A percentile compares a stretch with the other conserved stretches of the same genome.
phyloP scores from a whole-genome alignment of 257 asterid species.

The Paraleonurus japonicus region DNA sequence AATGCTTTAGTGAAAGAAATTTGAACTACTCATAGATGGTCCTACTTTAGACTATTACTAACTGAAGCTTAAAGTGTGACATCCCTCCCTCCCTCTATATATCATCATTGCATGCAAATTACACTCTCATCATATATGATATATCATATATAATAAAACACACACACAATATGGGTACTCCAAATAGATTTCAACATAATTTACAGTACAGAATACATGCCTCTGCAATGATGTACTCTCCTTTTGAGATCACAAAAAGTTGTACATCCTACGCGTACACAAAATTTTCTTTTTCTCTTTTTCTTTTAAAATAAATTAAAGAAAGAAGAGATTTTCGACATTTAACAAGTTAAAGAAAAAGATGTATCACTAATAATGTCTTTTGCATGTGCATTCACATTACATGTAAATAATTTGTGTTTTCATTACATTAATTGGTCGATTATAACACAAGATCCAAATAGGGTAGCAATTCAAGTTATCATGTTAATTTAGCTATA shows the following conservation, averaged over 20 bases:
- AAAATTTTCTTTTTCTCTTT: background rate
- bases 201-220: slow-evolving; percentile 13
- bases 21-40: slow-evolving; percentile 18
- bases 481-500: too few relatives aligned
- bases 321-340: background rate
- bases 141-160: background rate
- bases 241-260: slow-evolving; percentile 25
- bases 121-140: background rate
- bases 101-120: slow-evolving; percentile 30
- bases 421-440: too few relatives aligned
- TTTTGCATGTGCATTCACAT: background rate
- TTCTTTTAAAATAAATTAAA: background rate
- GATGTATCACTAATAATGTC: background rate
- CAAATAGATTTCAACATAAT: too few relatives aligned
- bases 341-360: background rate
- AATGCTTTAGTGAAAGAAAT: slow-evolving; percentile 29
- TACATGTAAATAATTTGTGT: background rate
- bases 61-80: slow-evolving; percentile 31
- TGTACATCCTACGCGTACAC: slow-evolving; percentile 23
- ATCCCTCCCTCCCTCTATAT: slow-evolving; percentile 18
- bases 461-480: too few relatives aligned
- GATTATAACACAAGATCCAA: background rate
- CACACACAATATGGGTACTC: background rate
- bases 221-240: slow-evolving; percentile 31
- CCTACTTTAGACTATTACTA: slow-evolving; percentile 25